Evolutionary conservation across 179 eudicot species (phyloP), one percentile per base, ranked within the genome.

Genomic region (Amaranthus tricolor): DNA sequence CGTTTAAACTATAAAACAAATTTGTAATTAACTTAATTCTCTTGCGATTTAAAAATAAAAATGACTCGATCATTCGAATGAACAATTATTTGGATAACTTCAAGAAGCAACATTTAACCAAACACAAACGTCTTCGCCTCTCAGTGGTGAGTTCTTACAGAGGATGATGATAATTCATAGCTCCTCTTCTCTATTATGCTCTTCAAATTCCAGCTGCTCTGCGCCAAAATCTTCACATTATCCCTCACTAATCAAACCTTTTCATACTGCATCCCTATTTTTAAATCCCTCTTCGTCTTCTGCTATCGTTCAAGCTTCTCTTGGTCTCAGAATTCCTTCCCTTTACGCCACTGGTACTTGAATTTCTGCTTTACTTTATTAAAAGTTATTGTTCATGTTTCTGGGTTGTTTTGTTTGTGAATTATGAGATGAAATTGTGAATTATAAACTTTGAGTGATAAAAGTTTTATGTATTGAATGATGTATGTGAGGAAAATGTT

Each of bases 101-200:
- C 40, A 31, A 31, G 40, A 31, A 31, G 40, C 40, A 31, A 31
- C 40, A 31, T 31, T 31, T 31, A 31, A 31, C 40, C 40, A 31
- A 31, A 31, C 40, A 31, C 40, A 31, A 31, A 31, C 40, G 40
- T 31, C 40, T 31, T 31, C 2, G 40, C 40, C 40, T 31, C 40
- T 31, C 40, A 31, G 40, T 31, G 40, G 40, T 31, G 40, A 31
- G 4, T 31, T 31, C 40, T 43, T 7, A 53, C 13, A 71, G 47
- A 53, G 40, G 40, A 77, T 62, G 74, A 67, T 17, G 55, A 66
- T 65, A 61, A 79, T 78, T 85, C 86, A 68, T 55, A 76, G 77
- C 84, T 55, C 83, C 74, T 64, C 84, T 3, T 74, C 85, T 44
- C 78, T 81, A 48, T 70, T 82, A 40, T 60, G 69, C 78, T 70